Percentiles rank a stretch among this genome's conserved stretches.
phyloP scores from a whole-genome alignment of 441 rosid species.

The Eugenia klotzschiana region DNA sequence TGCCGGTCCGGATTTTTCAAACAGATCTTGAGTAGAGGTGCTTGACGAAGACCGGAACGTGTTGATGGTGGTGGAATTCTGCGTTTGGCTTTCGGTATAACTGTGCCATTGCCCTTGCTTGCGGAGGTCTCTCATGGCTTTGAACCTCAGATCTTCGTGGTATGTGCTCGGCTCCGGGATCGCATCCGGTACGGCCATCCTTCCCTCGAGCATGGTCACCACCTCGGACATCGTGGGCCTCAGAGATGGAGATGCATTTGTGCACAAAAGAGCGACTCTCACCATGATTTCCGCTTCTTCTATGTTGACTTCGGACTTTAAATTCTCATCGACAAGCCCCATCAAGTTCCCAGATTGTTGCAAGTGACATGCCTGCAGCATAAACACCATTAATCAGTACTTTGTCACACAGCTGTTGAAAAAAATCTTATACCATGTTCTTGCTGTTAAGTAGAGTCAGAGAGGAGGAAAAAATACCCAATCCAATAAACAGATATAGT shows the following conservation, averaged over 20 bases:
- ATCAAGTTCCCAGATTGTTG: slow-evolving; percentile 23
- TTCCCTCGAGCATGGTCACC: slow-evolving; percentile 54
- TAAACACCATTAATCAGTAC: not conserved
- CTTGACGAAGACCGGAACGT: not conserved
- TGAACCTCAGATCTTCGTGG: slow-evolving; percentile 28
- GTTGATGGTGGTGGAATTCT: not conserved
- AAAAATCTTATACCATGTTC: not conserved
- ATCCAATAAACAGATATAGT: not conserved
- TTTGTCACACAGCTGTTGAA: not conserved
- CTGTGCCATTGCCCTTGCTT: not conserved
- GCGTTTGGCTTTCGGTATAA: not conserved
- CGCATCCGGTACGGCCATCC: slow-evolving; percentile 18
- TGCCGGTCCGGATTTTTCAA: not conserved
- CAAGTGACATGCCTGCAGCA: slow-evolving; percentile 34
- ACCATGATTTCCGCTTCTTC: slow-evolving; percentile 35
- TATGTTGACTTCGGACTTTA: slow-evolving; percentile 23
- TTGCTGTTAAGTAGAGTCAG: not conserved
- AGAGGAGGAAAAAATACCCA: not conserved
- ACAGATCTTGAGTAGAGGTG: not conserved
- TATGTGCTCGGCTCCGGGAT: not conserved
- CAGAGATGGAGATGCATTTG: slow-evolving; percentile 31
- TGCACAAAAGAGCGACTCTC: slow-evolving; percentile 46
- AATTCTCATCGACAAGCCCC: slow-evolving; percentile 37
- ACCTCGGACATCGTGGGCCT: slow-evolving; percentile 67
- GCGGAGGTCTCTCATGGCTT: slow-evolving; percentile 23